Base-by-base conservation (phyloP, 2,329 filamentous ascomycete genomes). In the Colletotrichum phormii region DNA sequence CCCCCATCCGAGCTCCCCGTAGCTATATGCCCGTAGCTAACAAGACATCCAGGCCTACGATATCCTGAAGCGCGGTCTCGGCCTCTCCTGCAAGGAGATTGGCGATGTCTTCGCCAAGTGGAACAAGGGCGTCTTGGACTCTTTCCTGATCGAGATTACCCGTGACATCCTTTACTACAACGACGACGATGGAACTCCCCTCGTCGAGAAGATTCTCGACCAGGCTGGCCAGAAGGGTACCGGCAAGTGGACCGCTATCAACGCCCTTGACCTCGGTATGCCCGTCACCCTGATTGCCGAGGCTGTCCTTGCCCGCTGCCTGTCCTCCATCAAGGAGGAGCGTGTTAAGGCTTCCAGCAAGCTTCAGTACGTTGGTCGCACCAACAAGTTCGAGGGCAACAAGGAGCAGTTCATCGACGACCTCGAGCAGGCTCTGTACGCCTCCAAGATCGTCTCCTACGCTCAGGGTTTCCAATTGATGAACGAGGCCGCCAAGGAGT, bases 401-500 rank as follows among this genome's bases (percentile, higher is more conserved):
- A 95, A 94, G 90, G 89, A 94, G 84, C 90, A 95, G 84, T 97
- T 98, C 91, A 92, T 99, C 78, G 94, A 94, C 78, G 95, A 99
- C 86, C 94, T 99, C 64, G 97, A 99, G 90, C 97, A 99, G 89
- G 97, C 96, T 78, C 92, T 99, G 75, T 99, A 99, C 83, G 97
- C 97, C 78, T 98, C 96, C 82, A 99, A 99, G 94, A 99, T 99
- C 84, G 98, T 99, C 86, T 99, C 97, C 24, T 99, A 99, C 84
- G 95, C 97, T 77, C 97, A 99, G 88, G 97, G 97, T 83, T 99
- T 99, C 91, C 98, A 98, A 96, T 91, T 99, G 82, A 98, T 99
- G 91, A 96, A 98, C 89, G 93, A 97, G 87, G 96, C 97, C 79
- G 97, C 96, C 85, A 95, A 93, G 86, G 94, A 98, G 85, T 99